phyloP scores from a whole-genome alignment of 345 rosid species.

The Physaria fendleri region DNA sequence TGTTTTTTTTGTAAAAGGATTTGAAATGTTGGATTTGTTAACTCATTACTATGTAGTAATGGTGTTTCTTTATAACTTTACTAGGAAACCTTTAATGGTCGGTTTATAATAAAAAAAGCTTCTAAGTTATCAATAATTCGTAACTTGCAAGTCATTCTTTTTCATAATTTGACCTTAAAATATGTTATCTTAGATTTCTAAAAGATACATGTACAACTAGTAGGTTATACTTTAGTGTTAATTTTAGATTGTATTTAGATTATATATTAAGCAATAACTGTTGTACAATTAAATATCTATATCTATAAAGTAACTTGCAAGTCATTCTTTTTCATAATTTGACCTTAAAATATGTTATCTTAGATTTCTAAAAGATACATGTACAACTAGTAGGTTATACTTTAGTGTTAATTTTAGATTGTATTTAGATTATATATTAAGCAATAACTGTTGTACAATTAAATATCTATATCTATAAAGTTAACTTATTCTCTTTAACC shows the following conservation, averaged over 20 bases:
- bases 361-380: background rate
- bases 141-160: slow-evolving; percentile 32
- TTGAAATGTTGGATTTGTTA: slow-evolving; percentile 4
- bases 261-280: slow-evolving; percentile 7
- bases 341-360: background rate
- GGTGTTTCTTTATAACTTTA: slow-evolving; percentile 1
- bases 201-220: slow-evolving; percentile 6
- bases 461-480: no score
- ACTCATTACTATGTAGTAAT: slow-evolving; percentile 14
- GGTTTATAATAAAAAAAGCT: slow-evolving; percentile 8
- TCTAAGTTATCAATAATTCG: slow-evolving; percentile 22
- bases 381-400: slow-evolving; percentile 7
- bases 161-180: background rate
- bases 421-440: slow-evolving; percentile 6
- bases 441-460: slow-evolving; percentile 12
- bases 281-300: no score
- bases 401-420: no score
- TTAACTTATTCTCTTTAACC: slow-evolving; percentile 28
- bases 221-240: slow-evolving; percentile 1
- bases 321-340: slow-evolving; percentile 18
- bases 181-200: background rate
- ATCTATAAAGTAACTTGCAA: slow-evolving; percentile 34
- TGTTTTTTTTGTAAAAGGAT: no score
- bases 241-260: background rate
- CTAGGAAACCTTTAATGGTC: background rate